These are phyloP conservation scores for Linnemannia hyalina DNA, from an alignment of 192 early-diverging fungal genomes.

Conservation along the genomic window DNA sequence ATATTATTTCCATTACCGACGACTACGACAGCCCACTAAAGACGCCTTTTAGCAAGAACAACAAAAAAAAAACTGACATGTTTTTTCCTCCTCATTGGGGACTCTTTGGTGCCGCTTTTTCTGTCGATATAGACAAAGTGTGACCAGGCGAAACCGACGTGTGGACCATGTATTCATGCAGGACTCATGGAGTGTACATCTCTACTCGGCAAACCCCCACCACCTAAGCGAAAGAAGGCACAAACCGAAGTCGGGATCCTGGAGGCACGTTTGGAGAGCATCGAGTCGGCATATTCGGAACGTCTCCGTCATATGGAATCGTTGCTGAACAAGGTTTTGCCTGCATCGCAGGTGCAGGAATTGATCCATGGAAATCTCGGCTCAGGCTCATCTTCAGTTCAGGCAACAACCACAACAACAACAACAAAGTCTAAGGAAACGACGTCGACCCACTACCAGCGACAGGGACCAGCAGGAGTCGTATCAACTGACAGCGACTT, in stretches of 20 bases:
- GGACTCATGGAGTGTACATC: constrained; percentile 54
- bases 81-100: background rate
- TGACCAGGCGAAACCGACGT: constrained; percentile 42
- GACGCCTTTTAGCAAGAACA: background rate
- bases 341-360: constrained; percentile 13
- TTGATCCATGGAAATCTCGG: background rate
- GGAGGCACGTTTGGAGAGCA: constrained; percentile 40
- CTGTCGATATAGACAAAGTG: constrained; percentile 38
- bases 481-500: constrained; percentile 20
- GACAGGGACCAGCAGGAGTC: background rate
- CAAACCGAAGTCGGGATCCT: constrained; percentile 43
- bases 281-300: constrained; percentile 51
- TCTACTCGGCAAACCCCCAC: constrained; percentile 39
- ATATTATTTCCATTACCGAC: constrained; percentile 2
- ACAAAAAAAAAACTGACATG: background rate
- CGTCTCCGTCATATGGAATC: constrained; percentile 50
- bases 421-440: background rate
- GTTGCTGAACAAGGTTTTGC: constrained; percentile 39
- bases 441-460: background rate
- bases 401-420: constrained; percentile 3
- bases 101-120: background rate
- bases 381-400: constrained; percentile 1
- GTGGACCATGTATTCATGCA: constrained; percentile 46
- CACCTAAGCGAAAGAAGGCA: constrained; percentile 47
- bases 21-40: background rate